Evolutionary conservation across 805 yeast species (phyloP).

Genomic region (Sporopachydermia quercuum): DNA sequence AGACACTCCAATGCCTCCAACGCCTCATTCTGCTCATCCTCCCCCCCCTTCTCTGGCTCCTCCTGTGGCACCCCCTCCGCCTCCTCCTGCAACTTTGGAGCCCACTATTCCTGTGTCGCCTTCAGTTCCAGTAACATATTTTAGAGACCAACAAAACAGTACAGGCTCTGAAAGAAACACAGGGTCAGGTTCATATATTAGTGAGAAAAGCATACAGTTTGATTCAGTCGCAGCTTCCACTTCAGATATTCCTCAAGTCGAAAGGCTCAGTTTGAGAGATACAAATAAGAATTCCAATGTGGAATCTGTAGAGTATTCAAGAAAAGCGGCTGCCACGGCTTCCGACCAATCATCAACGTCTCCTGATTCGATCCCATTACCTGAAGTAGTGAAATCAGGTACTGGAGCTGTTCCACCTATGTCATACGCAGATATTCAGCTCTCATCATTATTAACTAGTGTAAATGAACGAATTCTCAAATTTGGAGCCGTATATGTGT

Average conservation of each 20-base stretch:
- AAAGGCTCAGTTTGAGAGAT: neutral
- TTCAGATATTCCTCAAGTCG: neutral
- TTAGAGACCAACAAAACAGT: too few relatives aligned
- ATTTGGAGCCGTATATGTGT: conserved; percentile 24
- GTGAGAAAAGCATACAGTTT: neutral
- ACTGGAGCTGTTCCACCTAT: conserved; percentile 27
- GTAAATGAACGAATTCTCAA: conserved; percentile 33
- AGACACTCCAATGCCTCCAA: neutral
- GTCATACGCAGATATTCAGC: conserved; percentile 33
- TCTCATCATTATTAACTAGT: conserved; percentile 26
- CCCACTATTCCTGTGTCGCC: too few relatives aligned
- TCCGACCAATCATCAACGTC: conserved; percentile 3
- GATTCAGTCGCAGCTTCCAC: neutral
- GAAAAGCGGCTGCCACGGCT: conserved; percentile 2
- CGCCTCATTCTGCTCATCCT: neutral
- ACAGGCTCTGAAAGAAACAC: too few relatives aligned
- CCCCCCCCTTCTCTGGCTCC: neutral
- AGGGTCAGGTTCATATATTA: neutral
- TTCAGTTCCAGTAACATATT: neutral
- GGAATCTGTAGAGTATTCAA: neutral
- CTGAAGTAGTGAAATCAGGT: conserved; percentile 16
- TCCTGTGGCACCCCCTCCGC: neutral
- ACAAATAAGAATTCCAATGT: conserved; percentile 1
- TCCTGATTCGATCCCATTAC: conserved; percentile 5
- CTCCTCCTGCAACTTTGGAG: neutral